Percentiles rank a stretch among this genome's conserved stretches.
Conservation (phyloP, 768 basidiomycete species). For the Pleurotus pulmonarius region DNA sequence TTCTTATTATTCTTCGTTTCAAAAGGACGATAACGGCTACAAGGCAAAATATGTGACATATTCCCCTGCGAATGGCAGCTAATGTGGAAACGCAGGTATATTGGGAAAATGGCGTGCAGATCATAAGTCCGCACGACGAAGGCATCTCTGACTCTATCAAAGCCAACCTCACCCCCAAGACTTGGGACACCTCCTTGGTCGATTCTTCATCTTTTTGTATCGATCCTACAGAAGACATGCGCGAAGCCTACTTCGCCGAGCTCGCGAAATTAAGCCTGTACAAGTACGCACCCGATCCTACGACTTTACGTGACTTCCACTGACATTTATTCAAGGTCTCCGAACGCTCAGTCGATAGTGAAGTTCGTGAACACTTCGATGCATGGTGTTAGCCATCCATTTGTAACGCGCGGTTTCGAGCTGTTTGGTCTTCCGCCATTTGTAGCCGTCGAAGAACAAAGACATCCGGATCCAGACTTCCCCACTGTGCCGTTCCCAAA, state of each 20-base stretch:
- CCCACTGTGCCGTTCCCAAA: slow-evolving; percentile 85
- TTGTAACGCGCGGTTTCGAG: slow-evolving; percentile 54
- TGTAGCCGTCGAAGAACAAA: slow-evolving; percentile 62
- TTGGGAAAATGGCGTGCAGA: slow-evolving; percentile 91
- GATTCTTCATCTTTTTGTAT: slow-evolving; percentile 40
- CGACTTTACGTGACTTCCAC: background rate
- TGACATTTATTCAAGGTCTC: slow-evolving; percentile 16
- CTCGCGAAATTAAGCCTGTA: slow-evolving; percentile 25
- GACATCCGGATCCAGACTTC: slow-evolving; percentile 78
- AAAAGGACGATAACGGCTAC: slow-evolving; percentile 82
- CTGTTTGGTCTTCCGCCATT: slow-evolving; percentile 56
- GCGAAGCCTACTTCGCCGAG: slow-evolving; percentile 51
- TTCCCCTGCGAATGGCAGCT: background rate
- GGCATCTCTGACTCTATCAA: slow-evolving; percentile 70
- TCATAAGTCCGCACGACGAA: slow-evolving; percentile 78
- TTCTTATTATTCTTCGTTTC: background rate
- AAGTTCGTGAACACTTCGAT: slow-evolving; percentile 86
- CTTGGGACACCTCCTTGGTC: slow-evolving; percentile 36
- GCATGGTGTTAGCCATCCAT: slow-evolving; percentile 82
- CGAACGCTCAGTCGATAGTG: slow-evolving; percentile 35
- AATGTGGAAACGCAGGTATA: slow-evolving; percentile 55
- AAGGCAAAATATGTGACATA: slow-evolving; percentile 45
- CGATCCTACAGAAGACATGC: slow-evolving; percentile 59
- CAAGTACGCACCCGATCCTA: slow-evolving; percentile 15
- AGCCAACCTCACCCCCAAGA: slow-evolving; percentile 51